Evolutionary conservation across 768 basidiomycete genomes (phyloP).

Genomic region (Xerocomellus chrysenteron): DNA sequence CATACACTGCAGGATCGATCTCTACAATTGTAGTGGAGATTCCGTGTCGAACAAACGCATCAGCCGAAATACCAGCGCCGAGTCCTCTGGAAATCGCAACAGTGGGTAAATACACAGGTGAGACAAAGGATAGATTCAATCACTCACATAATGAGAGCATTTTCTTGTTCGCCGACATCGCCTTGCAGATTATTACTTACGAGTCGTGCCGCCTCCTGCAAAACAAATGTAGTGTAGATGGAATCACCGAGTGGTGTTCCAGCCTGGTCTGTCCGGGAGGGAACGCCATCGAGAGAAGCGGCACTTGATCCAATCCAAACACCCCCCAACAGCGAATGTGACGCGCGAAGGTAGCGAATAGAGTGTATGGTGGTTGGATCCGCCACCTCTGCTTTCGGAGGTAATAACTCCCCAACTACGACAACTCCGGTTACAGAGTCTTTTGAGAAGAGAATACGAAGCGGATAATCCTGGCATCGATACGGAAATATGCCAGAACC

Average conservation of each 20-base stretch:
- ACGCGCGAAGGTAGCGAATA: slow-evolving; percentile 59
- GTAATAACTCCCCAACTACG: slow-evolving; percentile 71
- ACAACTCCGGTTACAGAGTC: slow-evolving; percentile 79
- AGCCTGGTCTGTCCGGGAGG: slow-evolving; percentile 48
- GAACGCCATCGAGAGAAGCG: slow-evolving; percentile 40
- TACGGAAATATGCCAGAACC: slow-evolving; percentile 52
- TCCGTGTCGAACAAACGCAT: slow-evolving; percentile 66
- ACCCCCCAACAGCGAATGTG: slow-evolving; percentile 67
- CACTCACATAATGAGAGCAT: slow-evolving; percentile 71
- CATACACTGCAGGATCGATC: slow-evolving; percentile 88
- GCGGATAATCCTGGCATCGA: slow-evolving; percentile 49
- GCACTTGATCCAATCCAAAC: slow-evolving; percentile 71
- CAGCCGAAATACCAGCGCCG: slow-evolving; percentile 80
- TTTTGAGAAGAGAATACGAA: slow-evolving; percentile 66
- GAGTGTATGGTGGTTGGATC: slow-evolving; percentile 42
- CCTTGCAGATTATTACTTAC: slow-evolving; percentile 50
- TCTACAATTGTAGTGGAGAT: slow-evolving; percentile 84
- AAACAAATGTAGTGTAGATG: slow-evolving; percentile 78
- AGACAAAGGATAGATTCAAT: neutral
- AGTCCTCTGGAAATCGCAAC: slow-evolving; percentile 61
- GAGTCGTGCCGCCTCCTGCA: slow-evolving; percentile 84
- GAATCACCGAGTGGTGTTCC: slow-evolving; percentile 67
- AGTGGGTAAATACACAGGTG: slow-evolving; percentile 2
- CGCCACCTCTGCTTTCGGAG: slow-evolving; percentile 33
- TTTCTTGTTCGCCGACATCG: slow-evolving; percentile 40